Evolutionary conservation across 305 asterid species (phyloP).

Genomic region (Solanum aculeatissimum): DNA sequence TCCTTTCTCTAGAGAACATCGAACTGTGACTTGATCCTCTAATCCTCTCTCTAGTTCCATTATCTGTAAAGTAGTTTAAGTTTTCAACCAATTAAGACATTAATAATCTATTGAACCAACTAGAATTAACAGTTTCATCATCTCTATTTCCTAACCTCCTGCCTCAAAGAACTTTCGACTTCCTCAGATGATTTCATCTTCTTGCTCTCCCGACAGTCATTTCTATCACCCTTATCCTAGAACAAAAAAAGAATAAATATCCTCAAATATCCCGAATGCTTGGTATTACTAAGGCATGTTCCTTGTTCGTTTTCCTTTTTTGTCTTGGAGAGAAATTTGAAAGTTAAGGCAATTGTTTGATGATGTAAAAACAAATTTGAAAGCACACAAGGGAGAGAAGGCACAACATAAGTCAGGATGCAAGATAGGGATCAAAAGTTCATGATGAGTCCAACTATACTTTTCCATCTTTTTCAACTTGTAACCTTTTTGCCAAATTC

Average conservation of each 20-base stretch:
- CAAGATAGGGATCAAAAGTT: background rate
- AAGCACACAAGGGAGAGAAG: background rate
- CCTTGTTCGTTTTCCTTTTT: background rate
- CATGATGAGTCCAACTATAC: background rate
- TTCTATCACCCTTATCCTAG: constrained; percentile 31
- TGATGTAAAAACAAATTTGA: background rate
- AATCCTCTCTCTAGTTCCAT: constrained; percentile 64
- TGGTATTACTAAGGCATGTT: background rate
- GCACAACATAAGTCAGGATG: background rate
- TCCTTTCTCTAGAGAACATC: constrained; percentile 66
- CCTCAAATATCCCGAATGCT: background rate
- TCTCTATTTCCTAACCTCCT: constrained; percentile 44
- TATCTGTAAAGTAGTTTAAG: constrained; percentile 32
- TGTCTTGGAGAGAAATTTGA: background rate
- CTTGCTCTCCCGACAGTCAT: constrained; percentile 22
- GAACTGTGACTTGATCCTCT: constrained; percentile 69
- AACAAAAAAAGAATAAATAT: background rate
- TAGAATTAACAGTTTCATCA: background rate
- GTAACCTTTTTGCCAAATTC: background rate
- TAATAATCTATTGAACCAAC: background rate
- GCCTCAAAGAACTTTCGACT: constrained; percentile 53
- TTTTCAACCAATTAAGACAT: background rate
- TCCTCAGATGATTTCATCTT: constrained; percentile 38
- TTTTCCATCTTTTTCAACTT: background rate
- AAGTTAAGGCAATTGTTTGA: background rate